Evolutionary conservation across 1,284 basidiomycete species (phyloP).

Genomic region (Sphagnurus paluster): DNA sequence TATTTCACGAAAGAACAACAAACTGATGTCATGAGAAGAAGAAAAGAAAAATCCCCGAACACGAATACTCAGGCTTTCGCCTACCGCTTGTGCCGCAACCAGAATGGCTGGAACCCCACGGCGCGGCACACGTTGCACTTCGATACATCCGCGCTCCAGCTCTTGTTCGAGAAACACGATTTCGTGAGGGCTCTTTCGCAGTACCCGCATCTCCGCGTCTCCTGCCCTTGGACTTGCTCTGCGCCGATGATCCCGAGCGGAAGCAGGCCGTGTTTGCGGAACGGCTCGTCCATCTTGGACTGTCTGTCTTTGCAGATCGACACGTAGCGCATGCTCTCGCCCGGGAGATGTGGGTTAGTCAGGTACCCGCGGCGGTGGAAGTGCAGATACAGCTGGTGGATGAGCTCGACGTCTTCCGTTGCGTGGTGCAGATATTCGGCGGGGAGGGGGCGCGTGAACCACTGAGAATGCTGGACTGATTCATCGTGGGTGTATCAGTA

Average conservation of each 20-base stretch:
- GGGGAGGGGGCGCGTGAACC: slow-evolving; percentile 15
- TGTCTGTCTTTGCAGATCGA: slow-evolving; percentile 16
- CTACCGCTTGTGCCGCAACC: too few species aligned
- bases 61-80: too few species aligned
- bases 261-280: slow-evolving; percentile 15
- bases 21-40: too few species aligned
- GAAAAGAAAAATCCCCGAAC: too few species aligned
- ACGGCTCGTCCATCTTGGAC: slow-evolving; percentile 4
- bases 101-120: too few species aligned
- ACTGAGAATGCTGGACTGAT: slow-evolving; percentile 16
- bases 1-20: too few species aligned
- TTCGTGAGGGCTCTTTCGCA: slow-evolving; percentile 3
- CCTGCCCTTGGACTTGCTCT: background rate
- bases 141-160: too few species aligned
- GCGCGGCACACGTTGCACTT: slow-evolving; percentile 11
- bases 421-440: slow-evolving; percentile 14
- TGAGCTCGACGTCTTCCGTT: slow-evolving; percentile 17
- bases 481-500: background rate
- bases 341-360: slow-evolving; percentile 12
- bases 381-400: slow-evolving; percentile 14
- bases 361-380: slow-evolving; percentile 12
- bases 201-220: background rate
- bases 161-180: background rate
- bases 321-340: slow-evolving; percentile 18
- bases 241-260: slow-evolving; percentile 12